Evolutionary conservation across 495 filamentous ascomycete species (phyloP).

Genomic region (Penicillium goetzii): DNA sequence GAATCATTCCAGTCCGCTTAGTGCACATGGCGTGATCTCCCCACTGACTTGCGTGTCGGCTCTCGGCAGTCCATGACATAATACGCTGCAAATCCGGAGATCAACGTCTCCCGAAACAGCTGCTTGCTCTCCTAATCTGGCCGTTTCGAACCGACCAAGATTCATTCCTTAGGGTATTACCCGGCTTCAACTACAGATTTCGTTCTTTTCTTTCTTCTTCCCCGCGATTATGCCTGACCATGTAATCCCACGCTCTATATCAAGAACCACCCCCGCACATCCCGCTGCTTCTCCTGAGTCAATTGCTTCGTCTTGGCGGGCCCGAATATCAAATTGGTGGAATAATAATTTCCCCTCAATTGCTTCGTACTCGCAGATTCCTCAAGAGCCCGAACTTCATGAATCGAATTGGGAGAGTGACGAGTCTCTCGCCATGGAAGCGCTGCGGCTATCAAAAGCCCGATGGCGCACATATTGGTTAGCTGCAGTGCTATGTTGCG

Average conservation of each 20-base stretch:
- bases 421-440: constrained; percentile 25
- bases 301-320: constrained; percentile 15
- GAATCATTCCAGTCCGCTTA: not conserved
- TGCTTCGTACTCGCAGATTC: constrained; percentile 21
- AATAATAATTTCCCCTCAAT: constrained; percentile 7
- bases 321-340: constrained; percentile 19
- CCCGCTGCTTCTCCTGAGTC: constrained; percentile 20
- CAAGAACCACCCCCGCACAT: constrained; percentile 10
- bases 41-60: constrained; percentile 25
- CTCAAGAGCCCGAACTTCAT: constrained; percentile 17
- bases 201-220: not conserved
- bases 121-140: not conserved
- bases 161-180: constrained; percentile 2
- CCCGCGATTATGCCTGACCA: constrained; percentile 20
- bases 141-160: not conserved
- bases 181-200: not conserved
- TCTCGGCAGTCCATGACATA: constrained; percentile 33
- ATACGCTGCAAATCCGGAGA: constrained; percentile 27
- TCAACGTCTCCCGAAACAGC: constrained; percentile 18
- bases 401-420: constrained; percentile 2
- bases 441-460: constrained; percentile 33
- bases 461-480: constrained; percentile 57
- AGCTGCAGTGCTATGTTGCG: constrained; percentile 50
- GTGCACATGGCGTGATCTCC: constrained; percentile 21
- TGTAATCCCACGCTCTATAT: constrained; percentile 19